phyloP scores from a whole-genome alignment of 805 yeast species.

The Ogataea henricii region DNA sequence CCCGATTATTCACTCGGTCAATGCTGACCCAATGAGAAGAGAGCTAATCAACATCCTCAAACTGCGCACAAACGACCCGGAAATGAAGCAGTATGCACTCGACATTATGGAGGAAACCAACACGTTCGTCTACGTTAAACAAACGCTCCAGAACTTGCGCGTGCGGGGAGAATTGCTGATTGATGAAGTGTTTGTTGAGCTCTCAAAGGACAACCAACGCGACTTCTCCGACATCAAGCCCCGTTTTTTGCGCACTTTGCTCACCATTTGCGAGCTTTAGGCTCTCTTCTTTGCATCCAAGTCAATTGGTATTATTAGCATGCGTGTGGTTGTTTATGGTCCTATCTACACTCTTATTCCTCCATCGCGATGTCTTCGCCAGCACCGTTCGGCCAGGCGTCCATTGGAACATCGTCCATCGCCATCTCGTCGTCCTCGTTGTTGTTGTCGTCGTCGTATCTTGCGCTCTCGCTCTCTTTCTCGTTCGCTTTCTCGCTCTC shows the following conservation, averaged over 20 bases:
- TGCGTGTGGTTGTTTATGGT: too few species aligned
- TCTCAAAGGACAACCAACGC: constrained; percentile 2
- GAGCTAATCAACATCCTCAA: constrained; percentile 53
- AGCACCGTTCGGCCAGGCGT: neutral
- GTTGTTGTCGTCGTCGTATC: neutral
- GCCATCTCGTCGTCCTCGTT: constrained; percentile 8
- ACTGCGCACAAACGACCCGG: constrained; percentile 51
- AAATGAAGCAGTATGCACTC: constrained; percentile 53
- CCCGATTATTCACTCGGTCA: constrained; percentile 73
- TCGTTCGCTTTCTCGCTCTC: neutral
- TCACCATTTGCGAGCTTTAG: constrained; percentile 9
- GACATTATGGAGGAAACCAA: constrained; percentile 43
- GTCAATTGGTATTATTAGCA: constrained; percentile 4
- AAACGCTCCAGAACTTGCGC: constrained; percentile 32
- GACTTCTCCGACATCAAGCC: neutral
- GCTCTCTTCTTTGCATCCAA: neutral
- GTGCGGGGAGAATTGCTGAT: constrained; percentile 28
- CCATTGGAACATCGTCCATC: constrained; percentile 1
- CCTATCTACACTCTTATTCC: neutral
- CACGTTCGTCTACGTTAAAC: constrained; percentile 43
- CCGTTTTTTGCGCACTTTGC: constrained; percentile 10
- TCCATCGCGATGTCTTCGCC: neutral
- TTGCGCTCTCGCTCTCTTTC: neutral
- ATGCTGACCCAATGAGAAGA: constrained; percentile 37
- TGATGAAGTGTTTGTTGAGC: constrained; percentile 18